Percentiles rank a stretch among this genome's conserved stretches.
Conservation (phyloP, 306 rosid species). For the Luffa acutangula region DNA sequence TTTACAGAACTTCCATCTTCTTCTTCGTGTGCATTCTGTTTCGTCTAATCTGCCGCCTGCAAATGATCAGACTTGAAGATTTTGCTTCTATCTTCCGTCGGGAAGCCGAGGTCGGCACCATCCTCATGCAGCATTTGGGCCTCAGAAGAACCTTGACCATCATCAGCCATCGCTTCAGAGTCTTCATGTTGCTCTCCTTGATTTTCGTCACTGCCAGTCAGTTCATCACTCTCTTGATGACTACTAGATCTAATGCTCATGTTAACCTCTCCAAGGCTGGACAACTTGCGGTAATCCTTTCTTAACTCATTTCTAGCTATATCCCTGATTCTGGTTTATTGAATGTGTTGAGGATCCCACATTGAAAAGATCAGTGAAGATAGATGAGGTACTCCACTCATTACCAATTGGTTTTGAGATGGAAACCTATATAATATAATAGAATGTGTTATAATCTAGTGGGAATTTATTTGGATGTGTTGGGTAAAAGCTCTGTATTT, state of each 20-base stretch:
- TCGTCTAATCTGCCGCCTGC: slow-evolving; percentile 60
- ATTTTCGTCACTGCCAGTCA: slow-evolving; percentile 74
- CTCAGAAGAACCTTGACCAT: slow-evolving; percentile 44
- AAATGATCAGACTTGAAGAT: slow-evolving; percentile 57
- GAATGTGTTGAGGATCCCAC: no score
- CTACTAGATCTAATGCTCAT: slow-evolving; percentile 35
- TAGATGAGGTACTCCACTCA: no score
- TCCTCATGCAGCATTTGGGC: slow-evolving; percentile 58
- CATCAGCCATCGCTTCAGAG: slow-evolving; percentile 79
- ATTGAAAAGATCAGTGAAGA: no score
- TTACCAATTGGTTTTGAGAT: no score
- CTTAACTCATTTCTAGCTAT: not conserved
- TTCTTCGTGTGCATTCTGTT: slow-evolving; percentile 68
- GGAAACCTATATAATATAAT: no score
- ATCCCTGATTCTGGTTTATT: no score
- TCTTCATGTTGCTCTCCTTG: slow-evolving; percentile 53
- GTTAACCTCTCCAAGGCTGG: slow-evolving; percentile 66
- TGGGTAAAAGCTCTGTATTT: not conserved
- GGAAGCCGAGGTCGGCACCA: slow-evolving; percentile 53
- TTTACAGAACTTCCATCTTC: slow-evolving; percentile 72
- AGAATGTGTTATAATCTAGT: not conserved
- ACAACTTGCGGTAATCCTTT: slow-evolving; percentile 57
- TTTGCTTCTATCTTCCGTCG: slow-evolving; percentile 48
- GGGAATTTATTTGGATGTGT: not conserved
- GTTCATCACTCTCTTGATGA: slow-evolving; percentile 47